Evolutionary conservation across 495 filamentous ascomycete genomes (phyloP), one percentile per base, ranked within the genome.

Genomic region (Annulohypoxylon stygium): DNA sequence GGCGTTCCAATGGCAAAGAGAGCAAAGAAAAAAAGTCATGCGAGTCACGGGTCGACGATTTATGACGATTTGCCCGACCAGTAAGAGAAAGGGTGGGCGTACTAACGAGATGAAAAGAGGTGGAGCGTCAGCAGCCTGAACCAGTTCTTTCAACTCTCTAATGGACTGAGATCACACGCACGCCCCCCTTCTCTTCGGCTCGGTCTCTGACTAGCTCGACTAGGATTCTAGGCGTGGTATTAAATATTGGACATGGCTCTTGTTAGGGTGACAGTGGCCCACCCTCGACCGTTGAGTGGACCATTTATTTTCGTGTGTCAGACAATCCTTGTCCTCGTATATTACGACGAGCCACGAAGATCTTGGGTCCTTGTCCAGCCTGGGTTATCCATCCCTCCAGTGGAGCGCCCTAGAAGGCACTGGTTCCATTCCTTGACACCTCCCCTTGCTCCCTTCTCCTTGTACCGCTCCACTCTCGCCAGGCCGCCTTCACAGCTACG

Each of bases 291-390:
- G 73, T 71, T 72, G 71, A 76, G 74, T 78, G 78, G 77, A 70
- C 69, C 73, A 76, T 61, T 78, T 80, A 79, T 79, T 81, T 78
- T 77, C 67, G 78, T 79, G 76, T 78, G 79, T 81, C 79, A 81
- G 79, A 79, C 75, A 60, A 78, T 77, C 75, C 79, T 76, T 71
- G 75, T 58, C 76, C 73, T 77, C 76, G 75, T 80, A 75, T 77
- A 76, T 81, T 76, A 69, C 79, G 66, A 70, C 73, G 77, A 74
- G 76, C 71, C 76, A 75, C 76, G 75, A 77, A 78, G 67, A 73
- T 77, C 75, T 69, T 54, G 65, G 74, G 75, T 74, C 71, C 55
- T 69, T 69, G 71, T 68, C 67, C 65, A 64, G 73, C 65, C 73
- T 72, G 65, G 69, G 69, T 67, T 75, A 71, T 70, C 67, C 70